These are phyloP conservation scores for Torulaspora quercuum DNA, from an alignment of 805 yeast species.

Conservation along the genomic window DNA sequence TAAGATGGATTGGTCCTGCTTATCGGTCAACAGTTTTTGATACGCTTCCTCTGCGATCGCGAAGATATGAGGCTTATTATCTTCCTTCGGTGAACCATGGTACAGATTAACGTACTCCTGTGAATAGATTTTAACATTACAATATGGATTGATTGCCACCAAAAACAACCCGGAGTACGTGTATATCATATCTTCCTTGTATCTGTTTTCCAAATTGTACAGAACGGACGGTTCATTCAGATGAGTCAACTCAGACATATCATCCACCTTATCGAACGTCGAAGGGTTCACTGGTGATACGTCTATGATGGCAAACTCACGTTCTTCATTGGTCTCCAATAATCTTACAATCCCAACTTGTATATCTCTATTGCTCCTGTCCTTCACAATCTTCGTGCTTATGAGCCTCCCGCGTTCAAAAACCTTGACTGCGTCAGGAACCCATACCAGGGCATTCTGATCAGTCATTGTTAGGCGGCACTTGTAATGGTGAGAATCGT, in stretches of 20 bases:
- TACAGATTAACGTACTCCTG: conserved; percentile 54
- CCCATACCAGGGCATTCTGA: conserved; percentile 27
- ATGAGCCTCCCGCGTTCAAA: conserved; percentile 31
- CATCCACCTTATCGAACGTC: conserved; percentile 84
- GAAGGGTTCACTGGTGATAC: conserved; percentile 67
- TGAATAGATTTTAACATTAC: conserved; percentile 66
- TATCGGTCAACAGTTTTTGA: conserved; percentile 63
- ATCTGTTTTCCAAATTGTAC: conserved; percentile 74
- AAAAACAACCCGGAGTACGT: conserved; percentile 93
- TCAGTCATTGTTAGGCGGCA: too few species aligned
- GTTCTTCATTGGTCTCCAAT: conserved; percentile 17
- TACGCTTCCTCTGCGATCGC: conserved; percentile 87
- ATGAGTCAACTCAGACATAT: conserved; percentile 93
- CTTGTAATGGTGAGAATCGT: too few species aligned
- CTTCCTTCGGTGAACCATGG: conserved; percentile 45
- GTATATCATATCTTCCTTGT: conserved; percentile 73
- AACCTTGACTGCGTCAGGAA: conserved; percentile 30
- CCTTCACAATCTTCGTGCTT: conserved; percentile 21
- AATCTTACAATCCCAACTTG: conserved; percentile 21
- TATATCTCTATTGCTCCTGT: conserved; percentile 22
- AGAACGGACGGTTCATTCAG: conserved; percentile 95
- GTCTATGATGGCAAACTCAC: conserved; percentile 34
- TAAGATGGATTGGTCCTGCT: conserved; percentile 79
- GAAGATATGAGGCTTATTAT: conserved; percentile 79
- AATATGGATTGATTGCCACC: conserved; percentile 94